Evolutionary conservation across 805 yeast genomes (phyloP).

Genomic region (Lachancea meyersii): DNA sequence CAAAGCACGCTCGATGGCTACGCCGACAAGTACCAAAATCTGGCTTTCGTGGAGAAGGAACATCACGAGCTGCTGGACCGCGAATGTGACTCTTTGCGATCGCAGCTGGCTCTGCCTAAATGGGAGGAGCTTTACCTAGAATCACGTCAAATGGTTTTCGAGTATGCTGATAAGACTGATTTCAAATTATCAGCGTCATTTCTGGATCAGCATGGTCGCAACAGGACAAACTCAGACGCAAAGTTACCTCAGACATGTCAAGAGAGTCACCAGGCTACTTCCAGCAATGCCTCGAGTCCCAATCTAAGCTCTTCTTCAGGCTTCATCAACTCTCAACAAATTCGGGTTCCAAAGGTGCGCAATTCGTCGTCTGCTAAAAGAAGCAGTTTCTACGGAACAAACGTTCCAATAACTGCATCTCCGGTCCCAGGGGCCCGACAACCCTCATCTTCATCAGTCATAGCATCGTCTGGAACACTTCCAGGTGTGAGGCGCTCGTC

Average conservation of each 20-base stretch:
- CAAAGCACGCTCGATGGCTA: slow-evolving; percentile 6
- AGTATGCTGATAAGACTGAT: slow-evolving; percentile 17
- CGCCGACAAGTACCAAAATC: slow-evolving; percentile 8
- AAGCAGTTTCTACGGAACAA: slow-evolving; percentile 24
- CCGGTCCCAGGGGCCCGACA: slow-evolving; percentile 4
- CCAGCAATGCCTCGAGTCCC: neutral
- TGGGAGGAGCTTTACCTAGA: slow-evolving; percentile 19
- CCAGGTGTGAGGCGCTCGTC: slow-evolving; percentile 24
- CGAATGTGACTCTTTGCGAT: slow-evolving; percentile 10
- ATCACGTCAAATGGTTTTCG: slow-evolving; percentile 14
- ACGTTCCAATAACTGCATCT: slow-evolving; percentile 8
- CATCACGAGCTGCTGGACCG: slow-evolving; percentile 10
- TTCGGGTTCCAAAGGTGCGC: slow-evolving; percentile 8
- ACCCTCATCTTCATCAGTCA: slow-evolving; percentile 5
- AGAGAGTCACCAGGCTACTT: neutral
- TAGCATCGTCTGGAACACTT: slow-evolving; percentile 15
- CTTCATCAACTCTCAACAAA: slow-evolving; percentile 4
- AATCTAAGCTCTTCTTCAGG: neutral
- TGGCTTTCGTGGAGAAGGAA: slow-evolving; percentile 10
- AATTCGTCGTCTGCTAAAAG: slow-evolving; percentile 15
- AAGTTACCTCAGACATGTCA: neutral
- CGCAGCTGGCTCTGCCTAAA: slow-evolving; percentile 14
- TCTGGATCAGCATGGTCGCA: slow-evolving; percentile 4
- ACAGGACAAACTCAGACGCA: neutral
- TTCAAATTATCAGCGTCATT: slow-evolving; percentile 2